Conservation (phyloP, 768 basidiomycete species). For the Hydnomerulius pinastri region DNA sequence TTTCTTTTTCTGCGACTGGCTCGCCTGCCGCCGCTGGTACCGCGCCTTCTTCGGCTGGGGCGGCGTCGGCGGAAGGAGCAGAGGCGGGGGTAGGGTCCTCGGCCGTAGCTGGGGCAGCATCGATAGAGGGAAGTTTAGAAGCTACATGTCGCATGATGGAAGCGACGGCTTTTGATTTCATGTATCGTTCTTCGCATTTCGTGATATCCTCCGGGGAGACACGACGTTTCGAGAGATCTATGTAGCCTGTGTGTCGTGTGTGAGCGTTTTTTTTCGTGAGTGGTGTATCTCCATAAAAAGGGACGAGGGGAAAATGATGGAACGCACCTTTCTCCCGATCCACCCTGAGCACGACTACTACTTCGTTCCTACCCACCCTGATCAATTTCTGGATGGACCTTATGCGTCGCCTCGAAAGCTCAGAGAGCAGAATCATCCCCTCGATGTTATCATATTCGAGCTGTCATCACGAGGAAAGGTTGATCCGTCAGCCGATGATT, state of each 20-base stretch:
- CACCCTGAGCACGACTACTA: conserved; percentile 95
- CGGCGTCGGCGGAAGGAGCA: too few relatives aligned
- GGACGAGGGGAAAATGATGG: neutral
- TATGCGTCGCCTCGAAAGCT: conserved; percentile 94
- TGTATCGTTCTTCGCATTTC: conserved; percentile 98
- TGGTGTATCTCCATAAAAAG: too few relatives aligned
- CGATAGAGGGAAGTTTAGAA: conserved; percentile 65
- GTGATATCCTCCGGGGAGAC: conserved; percentile 97
- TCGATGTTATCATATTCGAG: conserved; percentile 99
- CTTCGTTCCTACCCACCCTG: conserved; percentile 95
- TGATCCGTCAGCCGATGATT: neutral
- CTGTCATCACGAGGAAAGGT: conserved; percentile 46
- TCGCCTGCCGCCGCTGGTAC: neutral
- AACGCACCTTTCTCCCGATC: conserved; percentile 96
- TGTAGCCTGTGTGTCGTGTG: conserved; percentile 77
- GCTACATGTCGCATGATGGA: conserved; percentile 92
- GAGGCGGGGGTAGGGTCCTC: conserved; percentile 31
- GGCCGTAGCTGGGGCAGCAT: conserved; percentile 16
- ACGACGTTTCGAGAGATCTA: conserved; percentile 97
- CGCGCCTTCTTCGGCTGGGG: too few relatives aligned
- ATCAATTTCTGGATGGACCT: conserved; percentile 98
- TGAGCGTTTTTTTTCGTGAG: too few relatives aligned
- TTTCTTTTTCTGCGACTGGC: neutral
- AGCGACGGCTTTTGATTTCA: conserved; percentile 96
- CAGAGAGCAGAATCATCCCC: conserved; percentile 99